Conservation (phyloP, 1,284 basidiomycete species). For the Ustanciosporium gigantosporum region DNA sequence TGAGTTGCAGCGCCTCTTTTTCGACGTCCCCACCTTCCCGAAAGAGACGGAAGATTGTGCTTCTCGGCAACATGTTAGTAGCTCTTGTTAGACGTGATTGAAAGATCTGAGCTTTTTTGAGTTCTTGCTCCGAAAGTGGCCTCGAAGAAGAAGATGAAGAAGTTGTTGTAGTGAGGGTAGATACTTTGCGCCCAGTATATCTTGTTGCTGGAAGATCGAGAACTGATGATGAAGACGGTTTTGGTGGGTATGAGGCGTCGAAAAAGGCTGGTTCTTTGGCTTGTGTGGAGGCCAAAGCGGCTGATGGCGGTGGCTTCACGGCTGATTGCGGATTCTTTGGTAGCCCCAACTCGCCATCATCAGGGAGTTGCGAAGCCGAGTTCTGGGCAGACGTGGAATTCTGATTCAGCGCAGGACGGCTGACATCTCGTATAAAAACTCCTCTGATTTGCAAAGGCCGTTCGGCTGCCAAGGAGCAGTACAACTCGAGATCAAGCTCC, state of each 20-base stretch:
- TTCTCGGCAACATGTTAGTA: slow-evolving; percentile 29
- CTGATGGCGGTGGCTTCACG: slow-evolving; percentile 10
- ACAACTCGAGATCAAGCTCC: slow-evolving; percentile 57
- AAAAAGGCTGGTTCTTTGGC: slow-evolving; percentile 10
- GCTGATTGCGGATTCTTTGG: slow-evolving; percentile 16
- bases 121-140: slow-evolving; percentile 24
- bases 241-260: slow-evolving; percentile 27
- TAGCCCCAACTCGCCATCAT: no score
- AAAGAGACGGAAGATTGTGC: slow-evolving; percentile 38
- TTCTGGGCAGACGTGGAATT: background rate
- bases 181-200: no score
- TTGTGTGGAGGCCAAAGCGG: background rate
- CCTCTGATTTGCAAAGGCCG: slow-evolving; percentile 45
- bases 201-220: slow-evolving; percentile 11
- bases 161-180: background rate
- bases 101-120: slow-evolving; percentile 25
- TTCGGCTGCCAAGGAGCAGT: slow-evolving; percentile 48
- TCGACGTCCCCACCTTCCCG: slow-evolving; percentile 30
- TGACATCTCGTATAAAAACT: slow-evolving; percentile 56
- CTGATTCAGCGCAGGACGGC: slow-evolving; percentile 8
- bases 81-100: slow-evolving; percentile 29
- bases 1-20: slow-evolving; percentile 21
- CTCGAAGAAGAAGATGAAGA: background rate
- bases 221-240: slow-evolving; percentile 5
- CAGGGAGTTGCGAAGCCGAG: background rate